Conservation (phyloP, 192 early-diverging fungal genomes). For the Thoreauomyces humboldtii region DNA sequence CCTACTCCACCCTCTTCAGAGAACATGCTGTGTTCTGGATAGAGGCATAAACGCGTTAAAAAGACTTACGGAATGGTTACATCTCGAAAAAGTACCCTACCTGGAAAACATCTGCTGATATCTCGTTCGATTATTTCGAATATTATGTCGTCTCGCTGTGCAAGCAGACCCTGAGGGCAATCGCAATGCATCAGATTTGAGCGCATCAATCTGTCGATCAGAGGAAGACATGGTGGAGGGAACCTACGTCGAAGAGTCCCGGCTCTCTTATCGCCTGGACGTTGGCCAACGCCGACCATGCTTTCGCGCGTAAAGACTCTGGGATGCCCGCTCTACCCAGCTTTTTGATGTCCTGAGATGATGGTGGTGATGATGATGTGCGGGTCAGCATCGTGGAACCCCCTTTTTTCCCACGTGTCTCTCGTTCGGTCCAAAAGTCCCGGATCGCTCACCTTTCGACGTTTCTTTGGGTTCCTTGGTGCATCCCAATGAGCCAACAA, state of each 20-base stretch:
- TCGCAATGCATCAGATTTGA: constrained; percentile 2
- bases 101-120: constrained; percentile 81
- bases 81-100: too few relatives aligned
- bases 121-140: constrained; percentile 92
- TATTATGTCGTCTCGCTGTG: constrained; percentile 51
- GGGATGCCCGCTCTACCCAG: constrained; percentile 69
- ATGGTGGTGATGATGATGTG: too few relatives aligned
- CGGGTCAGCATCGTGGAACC: too few relatives aligned
- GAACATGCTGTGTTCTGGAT: constrained; percentile 75
- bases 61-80: too few relatives aligned
- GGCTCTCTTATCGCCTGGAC: constrained; percentile 47
- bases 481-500: too few relatives aligned
- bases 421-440: too few relatives aligned
- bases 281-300: constrained; percentile 68
- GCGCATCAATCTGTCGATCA: neutral
- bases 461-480: too few relatives aligned
- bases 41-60: neutral
- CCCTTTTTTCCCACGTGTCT: too few relatives aligned
- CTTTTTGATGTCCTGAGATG: constrained; percentile 77
- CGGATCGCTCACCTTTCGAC: too few relatives aligned
- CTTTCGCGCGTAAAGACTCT: constrained; percentile 61
- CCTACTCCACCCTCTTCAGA: constrained; percentile 55
- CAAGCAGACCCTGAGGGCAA: constrained; percentile 29
- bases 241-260: constrained; percentile 45
- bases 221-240: neutral